A percentile compares a stretch with the other conserved stretches of the same genome.
Evolutionary conservation across 306 rosid species (phyloP).

Genomic region (Inga oerstediana): DNA sequence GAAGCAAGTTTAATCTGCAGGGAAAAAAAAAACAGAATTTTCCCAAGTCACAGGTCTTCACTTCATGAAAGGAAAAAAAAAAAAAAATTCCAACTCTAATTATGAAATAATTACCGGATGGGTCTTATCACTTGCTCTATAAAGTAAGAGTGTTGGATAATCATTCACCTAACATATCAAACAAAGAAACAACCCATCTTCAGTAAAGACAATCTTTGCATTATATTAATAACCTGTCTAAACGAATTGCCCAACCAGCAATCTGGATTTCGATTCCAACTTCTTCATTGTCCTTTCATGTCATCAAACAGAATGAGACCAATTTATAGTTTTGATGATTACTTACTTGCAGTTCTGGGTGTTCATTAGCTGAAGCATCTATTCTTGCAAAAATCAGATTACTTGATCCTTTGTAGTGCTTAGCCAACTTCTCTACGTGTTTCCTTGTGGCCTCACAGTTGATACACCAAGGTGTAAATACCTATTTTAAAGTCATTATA

Average conservation of each 20-base stretch:
- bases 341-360: slow-evolving; percentile 81
- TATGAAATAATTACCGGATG: slow-evolving; percentile 65
- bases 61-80: not conserved
- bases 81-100: slow-evolving; percentile 7
- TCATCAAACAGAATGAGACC: slow-evolving; percentile 14
- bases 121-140: slow-evolving; percentile 60
- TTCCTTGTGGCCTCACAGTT: slow-evolving; percentile 79
- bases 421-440: slow-evolving; percentile 85
- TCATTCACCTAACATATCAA: slow-evolving; percentile 63
- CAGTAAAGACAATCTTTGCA: slow-evolving; percentile 22
- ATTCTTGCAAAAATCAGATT: slow-evolving; percentile 66
- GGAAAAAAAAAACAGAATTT: not conserved
- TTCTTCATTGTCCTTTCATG: slow-evolving; percentile 5
- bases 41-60: not conserved
- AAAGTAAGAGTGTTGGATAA: slow-evolving; percentile 78
- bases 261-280: slow-evolving; percentile 11
- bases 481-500: slow-evolving; percentile 56
- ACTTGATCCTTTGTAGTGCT: slow-evolving; percentile 80
- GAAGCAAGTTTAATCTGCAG: slow-evolving; percentile 78
- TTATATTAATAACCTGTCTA: slow-evolving; percentile 12
- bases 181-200: slow-evolving; percentile 21
- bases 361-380: slow-evolving; percentile 85
- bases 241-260: slow-evolving; percentile 1
- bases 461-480: slow-evolving; percentile 89
- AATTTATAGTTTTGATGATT: not conserved